Evolutionary conservation across 495 filamentous ascomycete genomes (phyloP), one percentile per base, ranked within the genome.

Genomic region (Pyronema domesticum): DNA sequence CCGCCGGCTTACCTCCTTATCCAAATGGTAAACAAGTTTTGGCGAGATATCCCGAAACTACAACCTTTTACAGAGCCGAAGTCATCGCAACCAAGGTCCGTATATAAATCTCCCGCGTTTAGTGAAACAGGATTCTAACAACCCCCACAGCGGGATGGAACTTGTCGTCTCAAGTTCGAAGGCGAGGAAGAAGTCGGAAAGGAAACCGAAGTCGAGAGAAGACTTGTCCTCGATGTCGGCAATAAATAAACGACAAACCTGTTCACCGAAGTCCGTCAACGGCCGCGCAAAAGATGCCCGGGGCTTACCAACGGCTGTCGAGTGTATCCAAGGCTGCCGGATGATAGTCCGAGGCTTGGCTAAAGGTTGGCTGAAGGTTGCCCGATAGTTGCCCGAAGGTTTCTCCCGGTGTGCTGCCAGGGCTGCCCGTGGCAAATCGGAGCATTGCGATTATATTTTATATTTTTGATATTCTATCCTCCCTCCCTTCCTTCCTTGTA

Each of bases 11-110:
- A 45, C 73, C 79, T 1, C 76, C 82, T 9, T 89, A 89, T 60
- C 73, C 89, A 0, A 70, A 77, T 52, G 88, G 88, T 11, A 88
- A 84, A 63, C 79, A 79, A 18, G 86, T 94, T 33, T 70, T 94
- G 51, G 86, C 86, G 0, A 71, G 85, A 39, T 94, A 94, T 63
- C 86, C 86, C 0, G 82, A 87, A 54, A 99, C 93, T 8, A 95
- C 91, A 1, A 95, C 89, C 0, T 99, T 99, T 63, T 99, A 99
- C 67, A 81, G 86, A 62, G 91, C 93, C 9, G 89, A 95, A 58
- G 89, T 98, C 14, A 88, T 86, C 73, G 80, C 80, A 0, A 74
- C 74, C 54, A 80, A 82, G 35, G 69, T 69, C 1, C 13, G 37
- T 40, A 10, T 51, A 51, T 2, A 37, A n/a, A n/a, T n/a, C 14